Conservation (phyloP, 768 basidiomycete species). For the Coprinellus aureogranulatus region DNA sequence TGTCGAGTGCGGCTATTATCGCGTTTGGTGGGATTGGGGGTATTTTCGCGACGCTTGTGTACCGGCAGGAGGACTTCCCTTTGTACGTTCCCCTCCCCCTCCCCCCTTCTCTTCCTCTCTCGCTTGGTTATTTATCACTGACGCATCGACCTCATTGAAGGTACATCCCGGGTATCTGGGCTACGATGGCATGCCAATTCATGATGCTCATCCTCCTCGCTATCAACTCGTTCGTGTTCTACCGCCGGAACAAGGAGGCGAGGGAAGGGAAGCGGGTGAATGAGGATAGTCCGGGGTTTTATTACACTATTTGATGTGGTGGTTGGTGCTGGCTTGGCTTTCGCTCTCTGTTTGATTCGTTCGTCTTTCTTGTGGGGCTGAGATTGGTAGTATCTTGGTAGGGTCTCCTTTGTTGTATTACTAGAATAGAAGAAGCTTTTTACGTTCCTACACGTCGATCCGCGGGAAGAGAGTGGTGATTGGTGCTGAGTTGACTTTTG, state of each 20-base stretch:
- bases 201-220: conserved; percentile 34
- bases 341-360: no score
- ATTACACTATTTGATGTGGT: conserved; percentile 34
- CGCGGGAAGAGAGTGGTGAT: no score
- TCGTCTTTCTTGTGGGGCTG: no score
- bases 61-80: conserved; percentile 41
- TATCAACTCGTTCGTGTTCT: conserved; percentile 33
- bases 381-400: no score
- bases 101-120: neutral
- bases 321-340: neutral
- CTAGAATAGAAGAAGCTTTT: no score
- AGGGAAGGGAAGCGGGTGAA: conserved; percentile 30
- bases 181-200: conserved; percentile 39
- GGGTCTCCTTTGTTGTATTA: no score
- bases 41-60: conserved; percentile 42
- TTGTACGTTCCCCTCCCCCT: conserved; percentile 36
- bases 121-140: neutral
- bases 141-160: neutral
- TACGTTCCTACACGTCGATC: no score
- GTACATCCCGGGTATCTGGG: conserved; percentile 28
- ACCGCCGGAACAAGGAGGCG: conserved; percentile 33
- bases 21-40: conserved; percentile 43
- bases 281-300: conserved; percentile 36
- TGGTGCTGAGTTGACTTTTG: no score
- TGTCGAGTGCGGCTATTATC: conserved; percentile 39